Base-by-base conservation (phyloP, 805 yeast species). In the Wickerhamomyces strasburgensis region DNA sequence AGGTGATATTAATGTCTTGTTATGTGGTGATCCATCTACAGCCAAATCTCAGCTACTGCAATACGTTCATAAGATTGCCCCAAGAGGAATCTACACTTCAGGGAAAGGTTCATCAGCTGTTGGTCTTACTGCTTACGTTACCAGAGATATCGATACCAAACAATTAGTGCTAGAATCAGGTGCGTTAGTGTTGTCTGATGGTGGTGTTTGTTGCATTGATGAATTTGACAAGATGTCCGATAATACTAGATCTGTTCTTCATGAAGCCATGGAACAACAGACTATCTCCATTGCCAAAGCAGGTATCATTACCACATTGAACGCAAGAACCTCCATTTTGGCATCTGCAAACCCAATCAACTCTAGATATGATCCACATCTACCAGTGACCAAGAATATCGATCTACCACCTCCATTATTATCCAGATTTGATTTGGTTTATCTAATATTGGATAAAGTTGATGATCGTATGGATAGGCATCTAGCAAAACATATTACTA, bases 31-130 rank as follows among this genome's bases (percentile, higher is more conserved):
- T 58, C 99, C 99, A 2, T 90, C 98, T 8, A 93, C 99, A 2
- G 80, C 97, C 10, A 93, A 93, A 58, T 93, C 98, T 3, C 99
- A 93, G 61, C 64, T 93, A 31, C 69, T 93, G 47, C 95, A 88
- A 56, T 93, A 93, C 50, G 97, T 93, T 29, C 98, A 93, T 64
- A 86, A 89, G 54, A 93, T 93, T 49, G 95, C 98, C 1, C 99
- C 99, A 31, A 73, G 98, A 57, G 98, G 98, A 49, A 86, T 93
- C 27, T 93, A 89, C 62, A 93, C 99, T 4, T 89, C 97, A 1
- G 99, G 99, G 61, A 93, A 93, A 55, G 98, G 98, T 35, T 88
- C 97, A 1, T 93, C 98, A 23, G 99, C 99, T 0, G 99, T 93
- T 34, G 99, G 99, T 70, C 70, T 93, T 54, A 93, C 99, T 1